These are phyloP conservation scores for Naganishia liquefaciens DNA, from an alignment of 1,284 basidiomycete species.

Conservation along the genomic window DNA sequence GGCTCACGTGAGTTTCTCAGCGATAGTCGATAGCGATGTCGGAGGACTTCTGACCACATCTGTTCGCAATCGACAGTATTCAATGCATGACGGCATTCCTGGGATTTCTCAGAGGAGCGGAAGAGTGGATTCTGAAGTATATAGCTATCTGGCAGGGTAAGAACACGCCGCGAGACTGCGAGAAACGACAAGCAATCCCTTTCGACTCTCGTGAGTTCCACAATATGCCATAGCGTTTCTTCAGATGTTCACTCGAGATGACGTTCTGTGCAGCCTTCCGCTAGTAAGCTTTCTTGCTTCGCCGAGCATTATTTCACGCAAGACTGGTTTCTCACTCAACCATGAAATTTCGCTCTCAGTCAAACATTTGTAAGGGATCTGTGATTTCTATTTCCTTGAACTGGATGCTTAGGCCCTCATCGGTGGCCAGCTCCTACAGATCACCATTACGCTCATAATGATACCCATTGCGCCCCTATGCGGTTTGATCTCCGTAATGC, in stretches of 20 bases:
- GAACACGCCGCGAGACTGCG: constrained; percentile 1
- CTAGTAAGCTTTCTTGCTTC: constrained; percentile 1
- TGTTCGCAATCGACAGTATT: not conserved
- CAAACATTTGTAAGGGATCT: constrained; percentile 10
- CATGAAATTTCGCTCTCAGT: not conserved
- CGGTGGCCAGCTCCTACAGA: constrained; percentile 12
- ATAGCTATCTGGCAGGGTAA: not conserved
- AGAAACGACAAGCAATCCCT: not conserved
- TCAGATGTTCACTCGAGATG: not conserved
- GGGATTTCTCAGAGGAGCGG: constrained; percentile 22
- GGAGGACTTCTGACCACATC: too few species aligned
- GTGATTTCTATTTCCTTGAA: not conserved
- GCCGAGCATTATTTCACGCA: too few species aligned
- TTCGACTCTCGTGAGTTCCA: constrained; percentile 12
- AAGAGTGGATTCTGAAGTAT: constrained; percentile 8
- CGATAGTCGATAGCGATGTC: not conserved
- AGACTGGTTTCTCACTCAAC: not conserved
- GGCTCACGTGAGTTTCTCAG: constrained; percentile 2
- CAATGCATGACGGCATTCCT: constrained; percentile 20
- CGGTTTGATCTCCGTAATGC: constrained; percentile 6
- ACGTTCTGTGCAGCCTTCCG: not conserved
- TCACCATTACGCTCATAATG: constrained; percentile 29
- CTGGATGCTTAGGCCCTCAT: too few species aligned
- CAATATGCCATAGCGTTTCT: not conserved
- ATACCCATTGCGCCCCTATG: constrained; percentile 31